Evolutionary conservation across 192 early-diverging fungal species (phyloP), one percentile per base, ranked within the genome.

Genomic region (Entrophospora sp.): DNA sequence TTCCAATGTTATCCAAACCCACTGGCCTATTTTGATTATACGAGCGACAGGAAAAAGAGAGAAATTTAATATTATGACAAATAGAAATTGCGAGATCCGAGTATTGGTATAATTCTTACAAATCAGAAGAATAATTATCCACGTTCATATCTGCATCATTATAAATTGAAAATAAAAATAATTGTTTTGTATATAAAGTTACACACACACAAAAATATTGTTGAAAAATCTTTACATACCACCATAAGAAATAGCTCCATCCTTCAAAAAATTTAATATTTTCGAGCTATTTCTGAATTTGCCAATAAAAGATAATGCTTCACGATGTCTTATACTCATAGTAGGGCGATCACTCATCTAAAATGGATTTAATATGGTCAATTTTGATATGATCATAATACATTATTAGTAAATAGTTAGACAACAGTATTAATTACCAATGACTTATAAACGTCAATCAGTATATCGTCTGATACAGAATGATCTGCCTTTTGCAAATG

Each of bases 1-100:
- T 91, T 38, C 90, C 91, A 69, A 91, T 88, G 55, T 94, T 94
- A 27, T 78, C 74, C 37, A 90, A 79, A 5, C 89, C 91, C 0
- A 86, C 79, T 5, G 90, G 90, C 32, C 82, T 79, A 51, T 76
- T 44, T 18, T n/a, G 9, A 53, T 32, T 25, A 14, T 13, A 52
- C 31, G 53, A 34, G 31, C 14, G 0, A 38, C 16, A 10, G 14
- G 3, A 37, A n/a, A 43, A 61, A 43, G 6, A 10, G 9, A 24
- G 31, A 61, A 32, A 28, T 31, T 27, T 4, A 38, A n/a, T 40
- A 13, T 8, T n/a, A 49, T 49, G 12, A 5, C 14, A 5, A 20
- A 49, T 49, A 49, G 48, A 22, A 5, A n/a, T 49, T n/a, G n/a
- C n/a, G 24, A 49, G n/a, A 49, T 49, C 7, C 6, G 6, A 49